Conservation (phyloP, 768 basidiomycete species). For the Leucosporidium creatinivorum region DNA sequence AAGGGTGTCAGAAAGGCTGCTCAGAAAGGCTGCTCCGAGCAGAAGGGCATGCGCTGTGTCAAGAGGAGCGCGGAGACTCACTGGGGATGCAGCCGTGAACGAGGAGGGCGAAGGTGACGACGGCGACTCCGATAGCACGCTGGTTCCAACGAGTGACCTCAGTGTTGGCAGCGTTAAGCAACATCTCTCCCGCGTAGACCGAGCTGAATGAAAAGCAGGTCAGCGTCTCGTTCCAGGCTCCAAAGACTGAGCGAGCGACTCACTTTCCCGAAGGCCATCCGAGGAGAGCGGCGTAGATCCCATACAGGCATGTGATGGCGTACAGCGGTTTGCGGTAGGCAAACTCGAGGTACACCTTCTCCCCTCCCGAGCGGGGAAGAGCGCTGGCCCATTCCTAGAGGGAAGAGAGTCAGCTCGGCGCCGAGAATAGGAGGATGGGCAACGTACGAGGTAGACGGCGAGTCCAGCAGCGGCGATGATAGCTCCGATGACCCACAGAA, state of each 20-base stretch:
- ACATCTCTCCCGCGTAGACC: background rate
- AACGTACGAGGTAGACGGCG: slow-evolving; percentile 23
- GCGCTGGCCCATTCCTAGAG: slow-evolving; percentile 18
- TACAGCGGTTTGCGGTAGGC: slow-evolving; percentile 26
- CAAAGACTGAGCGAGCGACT: background rate
- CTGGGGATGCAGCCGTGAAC: slow-evolving; percentile 27
- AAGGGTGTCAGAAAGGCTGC: too few relatives aligned
- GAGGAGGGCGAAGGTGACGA: slow-evolving; percentile 34
- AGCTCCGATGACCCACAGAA: slow-evolving; percentile 34
- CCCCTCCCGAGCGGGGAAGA: slow-evolving; percentile 34
- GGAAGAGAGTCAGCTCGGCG: background rate
- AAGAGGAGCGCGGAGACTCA: too few relatives aligned
- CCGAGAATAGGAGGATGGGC: background rate
- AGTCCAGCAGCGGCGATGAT: slow-evolving; percentile 32
- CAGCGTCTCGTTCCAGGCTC: too few relatives aligned
- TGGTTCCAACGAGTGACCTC: slow-evolving; percentile 35
- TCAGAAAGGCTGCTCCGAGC: too few relatives aligned
- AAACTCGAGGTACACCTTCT: slow-evolving; percentile 27
- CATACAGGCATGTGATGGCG: slow-evolving; percentile 31
- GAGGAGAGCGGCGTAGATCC: slow-evolving; percentile 27
- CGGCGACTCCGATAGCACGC: slow-evolving; percentile 35
- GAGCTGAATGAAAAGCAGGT: background rate
- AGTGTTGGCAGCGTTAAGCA: slow-evolving; percentile 22
- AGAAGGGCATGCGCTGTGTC: too few relatives aligned
- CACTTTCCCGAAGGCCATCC: slow-evolving; percentile 21